These are phyloP conservation scores for Candida gorgasii DNA, from an alignment of 805 yeast species.

Conservation along the genomic window DNA sequence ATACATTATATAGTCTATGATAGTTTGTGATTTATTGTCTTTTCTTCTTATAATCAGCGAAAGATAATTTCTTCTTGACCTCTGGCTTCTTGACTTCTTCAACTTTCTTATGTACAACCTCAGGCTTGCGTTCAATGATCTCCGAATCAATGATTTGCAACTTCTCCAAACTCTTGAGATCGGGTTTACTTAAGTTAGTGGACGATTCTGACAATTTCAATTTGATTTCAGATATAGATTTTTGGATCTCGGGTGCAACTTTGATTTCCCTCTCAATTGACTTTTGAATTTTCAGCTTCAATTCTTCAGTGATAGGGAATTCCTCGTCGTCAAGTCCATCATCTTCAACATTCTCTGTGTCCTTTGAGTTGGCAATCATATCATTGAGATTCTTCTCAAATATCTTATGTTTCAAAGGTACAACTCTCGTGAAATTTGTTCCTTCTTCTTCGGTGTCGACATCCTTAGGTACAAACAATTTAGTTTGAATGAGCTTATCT, in stretches of 20 bases:
- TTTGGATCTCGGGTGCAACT: constrained; percentile 15
- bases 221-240: constrained; percentile 15
- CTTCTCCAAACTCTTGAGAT: constrained; percentile 6
- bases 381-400: neutral
- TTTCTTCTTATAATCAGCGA: constrained; percentile 74
- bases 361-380: neutral
- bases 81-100: constrained; percentile 13
- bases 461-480: constrained; percentile 7
- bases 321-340: neutral
- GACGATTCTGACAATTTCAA: constrained; percentile 12
- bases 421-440: constrained; percentile 4
- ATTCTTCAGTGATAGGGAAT: constrained; percentile 10
- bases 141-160: constrained; percentile 7
- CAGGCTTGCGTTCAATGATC: constrained; percentile 7
- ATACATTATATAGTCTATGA: constrained; percentile 13
- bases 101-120: constrained; percentile 8
- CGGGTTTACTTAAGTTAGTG: neutral
- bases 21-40: constrained; percentile 24
- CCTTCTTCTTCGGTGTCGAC: constrained; percentile 12
- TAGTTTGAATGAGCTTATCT: constrained; percentile 23
- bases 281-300: constrained; percentile 13
- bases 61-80: constrained; percentile 55
- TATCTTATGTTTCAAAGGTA: neutral
- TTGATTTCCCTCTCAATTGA: constrained; percentile 14
- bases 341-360: no score